Evolutionary conservation across 2,329 filamentous ascomycete genomes (phyloP).

Genomic region (Hypoxylon sp.): DNA sequence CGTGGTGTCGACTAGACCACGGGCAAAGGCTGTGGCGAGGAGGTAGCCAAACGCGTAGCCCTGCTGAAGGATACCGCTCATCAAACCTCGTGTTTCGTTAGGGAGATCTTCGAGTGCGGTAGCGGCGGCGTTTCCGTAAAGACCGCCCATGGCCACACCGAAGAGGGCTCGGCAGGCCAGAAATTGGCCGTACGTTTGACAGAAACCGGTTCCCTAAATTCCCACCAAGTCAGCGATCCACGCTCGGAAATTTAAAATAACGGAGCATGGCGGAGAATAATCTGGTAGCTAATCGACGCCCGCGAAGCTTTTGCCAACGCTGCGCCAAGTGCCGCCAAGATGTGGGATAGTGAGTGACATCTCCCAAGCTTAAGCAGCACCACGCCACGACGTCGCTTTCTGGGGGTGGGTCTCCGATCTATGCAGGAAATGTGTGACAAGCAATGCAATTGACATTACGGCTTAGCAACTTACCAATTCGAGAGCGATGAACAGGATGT

Average conservation of each 20-base stretch:
- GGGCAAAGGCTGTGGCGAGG: constrained; percentile 67
- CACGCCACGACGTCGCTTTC: constrained; percentile 34
- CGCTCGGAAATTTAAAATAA: neutral
- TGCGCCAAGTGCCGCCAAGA: constrained; percentile 49
- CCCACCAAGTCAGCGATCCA: constrained; percentile 24
- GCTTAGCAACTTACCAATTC: constrained; percentile 76
- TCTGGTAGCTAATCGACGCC: constrained; percentile 9
- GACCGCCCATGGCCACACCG: constrained; percentile 84
- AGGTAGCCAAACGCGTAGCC: constrained; percentile 78
- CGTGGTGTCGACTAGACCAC: constrained; percentile 80
- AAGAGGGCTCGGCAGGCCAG: constrained; percentile 81
- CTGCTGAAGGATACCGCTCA: constrained; percentile 82
- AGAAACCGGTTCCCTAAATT: constrained; percentile 73
- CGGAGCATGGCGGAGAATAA: neutral
- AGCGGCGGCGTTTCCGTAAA: constrained; percentile 83
- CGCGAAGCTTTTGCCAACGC: constrained; percentile 49
- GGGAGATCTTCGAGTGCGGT: constrained; percentile 83
- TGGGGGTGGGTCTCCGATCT: constrained; percentile 22
- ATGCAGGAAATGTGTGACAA: constrained; percentile 25
- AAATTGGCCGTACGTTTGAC: constrained; percentile 76
- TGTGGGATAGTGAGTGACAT: constrained; percentile 35
- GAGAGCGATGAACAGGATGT: constrained; percentile 77
- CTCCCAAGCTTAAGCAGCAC: constrained; percentile 33
- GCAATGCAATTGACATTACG: neutral
- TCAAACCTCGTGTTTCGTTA: constrained; percentile 74